Base-by-base conservation (phyloP, 345 rosid species). In the Raphanus sativus region DNA sequence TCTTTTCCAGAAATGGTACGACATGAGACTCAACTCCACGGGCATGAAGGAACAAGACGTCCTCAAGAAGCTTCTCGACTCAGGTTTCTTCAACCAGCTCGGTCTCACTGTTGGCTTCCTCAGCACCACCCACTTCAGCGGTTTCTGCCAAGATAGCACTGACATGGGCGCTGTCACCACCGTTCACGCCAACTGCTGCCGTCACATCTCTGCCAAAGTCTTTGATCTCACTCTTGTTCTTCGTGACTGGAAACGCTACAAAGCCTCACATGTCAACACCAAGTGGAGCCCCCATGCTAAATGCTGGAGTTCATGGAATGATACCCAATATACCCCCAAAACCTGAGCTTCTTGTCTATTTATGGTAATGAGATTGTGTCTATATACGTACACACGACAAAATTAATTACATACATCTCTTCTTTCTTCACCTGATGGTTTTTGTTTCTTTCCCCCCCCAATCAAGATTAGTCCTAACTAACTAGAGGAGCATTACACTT, bases 41-140 rank as follows among this genome's bases (percentile, higher is more conserved):
- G 89, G 91, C 1, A 71, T 68, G 81, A 92, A 90, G 71, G 97
- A 94, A 66, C 98, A 92, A 66, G 98, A 94, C n/a, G 95, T 92
- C 30, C 80, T 92, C 30, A 2, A 73, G 34, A 67, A 81, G 1
- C 82, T 94, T 17, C 58, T 86, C 34, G 81, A 55, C 15, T 40
- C 67, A 0, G 95, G 95, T 21, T 34, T 68, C 16, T 79, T 81
- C 5, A 16, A 21, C 4, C 21, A 80, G n/a, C 74, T 94, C 8
- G 84, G 84, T 0, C 77, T 94, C 3, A 62, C 1, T 2, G 83
- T 90, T 0, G 83, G 83, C 69, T 85, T 85, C 75, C 75, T 94
- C 71, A 83, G 81, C 64, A 92, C 97, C 1, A 62, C 25, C 4
- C 69, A 82, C 6, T 92, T 92, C 69, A 91, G 97, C 8, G 97